These are phyloP conservation scores for Stagonosporopsis tanaceti DNA, from an alignment of 2,329 filamentous ascomycete species.

Conservation along the genomic window DNA sequence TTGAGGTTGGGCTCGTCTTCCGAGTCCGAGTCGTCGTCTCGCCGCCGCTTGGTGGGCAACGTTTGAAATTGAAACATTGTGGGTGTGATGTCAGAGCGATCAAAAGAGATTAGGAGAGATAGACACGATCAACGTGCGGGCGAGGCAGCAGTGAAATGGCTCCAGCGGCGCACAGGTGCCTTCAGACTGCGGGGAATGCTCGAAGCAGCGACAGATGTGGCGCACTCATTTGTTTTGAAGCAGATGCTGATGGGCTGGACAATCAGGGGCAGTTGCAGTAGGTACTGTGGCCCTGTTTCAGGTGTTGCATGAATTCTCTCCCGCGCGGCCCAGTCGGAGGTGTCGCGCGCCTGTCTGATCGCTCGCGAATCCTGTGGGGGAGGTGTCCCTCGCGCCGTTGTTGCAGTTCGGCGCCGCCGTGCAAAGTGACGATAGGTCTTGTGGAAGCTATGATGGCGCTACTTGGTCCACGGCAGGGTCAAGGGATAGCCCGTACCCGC, in stretches of 20 bases:
- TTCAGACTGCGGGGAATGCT: conserved; percentile 26
- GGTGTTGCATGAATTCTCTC: conserved; percentile 35
- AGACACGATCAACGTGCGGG: conserved; percentile 33
- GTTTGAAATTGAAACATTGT: conserved; percentile 45
- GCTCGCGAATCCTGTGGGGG: conserved; percentile 26
- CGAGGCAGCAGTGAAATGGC: conserved; percentile 24
- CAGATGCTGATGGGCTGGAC: conserved; percentile 33
- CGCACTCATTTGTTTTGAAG: conserved; percentile 42
- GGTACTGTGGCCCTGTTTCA: conserved; percentile 40
- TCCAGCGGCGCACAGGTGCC: conserved; percentile 18
- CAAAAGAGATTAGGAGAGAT: conserved; percentile 18
- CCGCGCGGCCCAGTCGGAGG: conserved; percentile 21
- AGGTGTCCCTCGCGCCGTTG: conserved; percentile 18
- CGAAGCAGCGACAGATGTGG: conserved; percentile 25
- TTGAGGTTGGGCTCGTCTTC: conserved; percentile 44
- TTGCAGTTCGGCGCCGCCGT: conserved; percentile 7
- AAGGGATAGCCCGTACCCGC: background rate
- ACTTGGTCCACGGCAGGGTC: conserved; percentile 10
- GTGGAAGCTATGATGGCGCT: conserved; percentile 4
- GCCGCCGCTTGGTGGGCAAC: conserved; percentile 40
- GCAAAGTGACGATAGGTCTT: conserved; percentile 5
- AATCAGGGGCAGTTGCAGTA: conserved; percentile 43
- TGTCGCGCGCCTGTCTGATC: conserved; percentile 21
- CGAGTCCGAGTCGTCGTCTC: conserved; percentile 46
- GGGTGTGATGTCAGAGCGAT: conserved; percentile 16